phyloP scores from a whole-genome alignment of 169 alveolate species.

The Babesia ovis region DNA sequence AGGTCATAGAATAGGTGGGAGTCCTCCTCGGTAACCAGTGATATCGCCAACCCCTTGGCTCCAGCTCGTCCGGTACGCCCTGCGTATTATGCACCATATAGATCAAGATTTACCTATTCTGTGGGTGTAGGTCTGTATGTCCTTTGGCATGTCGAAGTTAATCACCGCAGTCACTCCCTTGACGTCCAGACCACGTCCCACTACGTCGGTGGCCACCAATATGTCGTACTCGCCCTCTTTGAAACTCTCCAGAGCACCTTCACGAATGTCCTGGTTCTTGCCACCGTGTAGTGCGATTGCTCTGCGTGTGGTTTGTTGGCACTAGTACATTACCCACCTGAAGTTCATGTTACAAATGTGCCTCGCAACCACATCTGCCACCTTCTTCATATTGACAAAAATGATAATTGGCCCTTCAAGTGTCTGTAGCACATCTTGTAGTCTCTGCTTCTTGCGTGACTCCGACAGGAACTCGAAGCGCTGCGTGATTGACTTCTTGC shows the following conservation, averaged over 20 bases:
- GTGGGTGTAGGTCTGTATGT: conserved; percentile 92
- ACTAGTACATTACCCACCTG: conserved; percentile 40
- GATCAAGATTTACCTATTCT: conserved; percentile 80
- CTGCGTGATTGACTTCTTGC: conserved; percentile 91
- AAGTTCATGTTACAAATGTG: conserved; percentile 78
- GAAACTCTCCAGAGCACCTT: conserved; percentile 87
- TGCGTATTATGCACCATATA: neutral
- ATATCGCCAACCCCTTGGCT: conserved; percentile 93
- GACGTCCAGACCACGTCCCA: conserved; percentile 97
- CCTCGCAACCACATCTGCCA: conserved; percentile 88
- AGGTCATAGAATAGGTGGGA: conserved; percentile 88
- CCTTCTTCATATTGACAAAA: conserved; percentile 91
- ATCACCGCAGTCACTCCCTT: conserved; percentile 94
- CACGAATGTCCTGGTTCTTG: conserved; percentile 90
- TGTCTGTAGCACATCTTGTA: conserved; percentile 68
- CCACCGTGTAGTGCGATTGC: conserved; percentile 91
- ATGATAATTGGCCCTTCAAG: conserved; percentile 92
- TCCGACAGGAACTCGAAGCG: conserved; percentile 88
- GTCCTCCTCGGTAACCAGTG: conserved; percentile 92
- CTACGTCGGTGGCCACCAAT: conserved; percentile 97
- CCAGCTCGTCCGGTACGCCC: conserved; percentile 99
- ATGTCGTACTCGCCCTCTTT: conserved; percentile 89
- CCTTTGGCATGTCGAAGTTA: conserved; percentile 97
- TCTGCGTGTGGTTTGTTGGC: neutral
- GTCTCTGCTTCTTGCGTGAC: conserved; percentile 78